Conservation (phyloP, 208 protist genomes). For the Balamuthia mandrillaris region DNA sequence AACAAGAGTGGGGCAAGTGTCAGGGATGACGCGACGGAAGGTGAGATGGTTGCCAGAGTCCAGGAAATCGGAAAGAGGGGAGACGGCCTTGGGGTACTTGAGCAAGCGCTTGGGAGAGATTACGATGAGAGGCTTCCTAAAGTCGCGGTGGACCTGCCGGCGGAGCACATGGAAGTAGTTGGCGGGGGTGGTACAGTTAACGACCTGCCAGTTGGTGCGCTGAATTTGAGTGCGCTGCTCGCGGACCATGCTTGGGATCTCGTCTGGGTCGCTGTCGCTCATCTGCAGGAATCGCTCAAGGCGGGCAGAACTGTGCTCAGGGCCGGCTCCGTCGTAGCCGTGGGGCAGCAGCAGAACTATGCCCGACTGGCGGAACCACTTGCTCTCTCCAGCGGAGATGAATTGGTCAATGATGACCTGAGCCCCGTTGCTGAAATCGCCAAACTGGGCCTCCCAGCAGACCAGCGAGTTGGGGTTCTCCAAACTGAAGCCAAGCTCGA, state of each 20-base stretch:
- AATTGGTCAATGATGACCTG: constrained; percentile 97
- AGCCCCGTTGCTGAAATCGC: constrained; percentile 96
- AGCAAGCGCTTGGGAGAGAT: constrained; percentile 74
- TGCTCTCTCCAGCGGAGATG: constrained; percentile 84
- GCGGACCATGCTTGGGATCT: constrained; percentile 72
- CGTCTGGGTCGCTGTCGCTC: constrained; percentile 86
- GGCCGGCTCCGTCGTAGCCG: constrained; percentile 94
- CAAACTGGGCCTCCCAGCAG: constrained; percentile 98
- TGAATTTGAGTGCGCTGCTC: constrained; percentile 60
- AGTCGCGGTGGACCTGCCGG: constrained; percentile 92
- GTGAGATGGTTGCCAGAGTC: neutral
- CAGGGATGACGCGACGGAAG: neutral
- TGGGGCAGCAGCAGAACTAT: constrained; percentile 95
- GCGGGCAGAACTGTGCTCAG: constrained; percentile 92
- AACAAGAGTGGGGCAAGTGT: neutral
- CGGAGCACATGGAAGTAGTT: constrained; percentile 98
- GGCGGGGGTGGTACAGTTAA: constrained; percentile 90
- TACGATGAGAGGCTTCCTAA: constrained; percentile 96
- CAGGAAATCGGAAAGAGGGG: neutral
- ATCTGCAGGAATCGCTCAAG: constrained; percentile 96
- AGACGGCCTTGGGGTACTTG: constrained; percentile 14
- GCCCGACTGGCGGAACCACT: constrained; percentile 94
- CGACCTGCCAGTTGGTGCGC: constrained; percentile 78
- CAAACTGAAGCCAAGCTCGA: constrained; percentile 76
- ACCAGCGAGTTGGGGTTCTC: constrained; percentile 90